phyloP scores from a whole-genome alignment of 805 yeast species.

The Diddensiella caesifluorescens region DNA sequence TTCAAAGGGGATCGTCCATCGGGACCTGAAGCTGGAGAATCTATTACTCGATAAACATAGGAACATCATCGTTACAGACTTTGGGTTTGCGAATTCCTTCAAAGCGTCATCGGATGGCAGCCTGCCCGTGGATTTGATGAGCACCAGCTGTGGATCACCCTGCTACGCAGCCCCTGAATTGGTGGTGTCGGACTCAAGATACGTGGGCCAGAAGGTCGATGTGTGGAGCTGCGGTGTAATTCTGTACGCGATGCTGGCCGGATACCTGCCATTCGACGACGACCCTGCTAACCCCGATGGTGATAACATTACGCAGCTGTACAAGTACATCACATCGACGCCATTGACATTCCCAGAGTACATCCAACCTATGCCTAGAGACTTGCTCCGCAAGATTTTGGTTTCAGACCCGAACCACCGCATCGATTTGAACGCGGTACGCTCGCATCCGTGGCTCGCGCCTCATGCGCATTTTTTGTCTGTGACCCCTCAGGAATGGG shows the following conservation, averaged over 20 bases:
- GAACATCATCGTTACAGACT: conserved; percentile 81
- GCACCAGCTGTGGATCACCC: conserved; percentile 94
- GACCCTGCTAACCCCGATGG: conserved; percentile 97
- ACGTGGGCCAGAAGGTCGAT: conserved; percentile 90
- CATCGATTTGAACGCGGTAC: conserved; percentile 59
- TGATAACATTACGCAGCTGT: conserved; percentile 82
- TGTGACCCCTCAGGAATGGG: conserved; percentile 90
- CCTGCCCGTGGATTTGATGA: conserved; percentile 63
- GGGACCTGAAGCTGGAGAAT: conserved; percentile 74
- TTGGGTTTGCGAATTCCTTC: conserved; percentile 92
- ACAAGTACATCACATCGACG: conserved; percentile 85
- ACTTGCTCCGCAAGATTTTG: conserved; percentile 71
- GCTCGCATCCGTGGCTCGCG: conserved; percentile 84
- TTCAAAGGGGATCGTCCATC: conserved; percentile 70
- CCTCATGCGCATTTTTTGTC: conserved; percentile 78
- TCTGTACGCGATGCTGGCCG: conserved; percentile 93
- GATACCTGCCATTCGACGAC: conserved; percentile 95
- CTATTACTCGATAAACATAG: conserved; percentile 76
- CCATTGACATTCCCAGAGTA: conserved; percentile 95
- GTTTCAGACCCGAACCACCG: conserved; percentile 82
- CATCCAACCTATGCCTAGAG: conserved; percentile 85
- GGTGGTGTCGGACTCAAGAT: conserved; percentile 80
- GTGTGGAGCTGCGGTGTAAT: conserved; percentile 97
- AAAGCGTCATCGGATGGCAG: conserved; percentile 24
- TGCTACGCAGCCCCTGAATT: conserved; percentile 98